A percentile compares a stretch with the other conserved stretches of the same genome.
These are phyloP conservation scores for Aspergillus homomorphus DNA, from an alignment of 495 filamentous ascomycete genomes.

Conservation along the genomic window DNA sequence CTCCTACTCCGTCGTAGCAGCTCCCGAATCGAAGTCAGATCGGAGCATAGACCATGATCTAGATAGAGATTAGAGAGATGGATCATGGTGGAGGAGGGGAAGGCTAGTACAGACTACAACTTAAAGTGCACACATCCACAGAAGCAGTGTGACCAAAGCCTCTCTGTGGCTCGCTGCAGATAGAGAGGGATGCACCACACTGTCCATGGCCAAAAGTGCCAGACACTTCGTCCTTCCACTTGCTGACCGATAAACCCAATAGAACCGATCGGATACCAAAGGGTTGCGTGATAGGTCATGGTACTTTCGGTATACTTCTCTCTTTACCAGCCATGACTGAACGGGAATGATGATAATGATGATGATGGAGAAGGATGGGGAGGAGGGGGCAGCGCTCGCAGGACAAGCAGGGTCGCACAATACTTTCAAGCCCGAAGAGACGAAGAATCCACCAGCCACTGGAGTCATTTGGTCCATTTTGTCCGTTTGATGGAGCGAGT, in stretches of 20 bases:
- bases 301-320: slow-evolving; percentile 11
- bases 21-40: neutral
- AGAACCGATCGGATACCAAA: slow-evolving; percentile 6
- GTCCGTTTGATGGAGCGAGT: slow-evolving; percentile 18
- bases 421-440: neutral
- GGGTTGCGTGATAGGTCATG: slow-evolving; percentile 15
- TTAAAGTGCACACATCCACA: neutral
- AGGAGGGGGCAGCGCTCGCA: too few relatives aligned
- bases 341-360: slow-evolving; percentile 11
- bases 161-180: neutral
- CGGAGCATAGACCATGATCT: neutral
- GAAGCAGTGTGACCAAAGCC: neutral
- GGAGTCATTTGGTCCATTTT: slow-evolving; percentile 1
- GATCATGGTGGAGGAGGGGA: neutral
- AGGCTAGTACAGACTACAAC: neutral
- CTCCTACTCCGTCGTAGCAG: neutral
- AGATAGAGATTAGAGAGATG: neutral
- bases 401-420: neutral
- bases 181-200: too few relatives aligned
- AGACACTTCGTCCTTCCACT: neutral
- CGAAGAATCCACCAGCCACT: slow-evolving; percentile 12
- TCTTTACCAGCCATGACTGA: neutral
- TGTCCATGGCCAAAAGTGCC: neutral
- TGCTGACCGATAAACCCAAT: neutral
- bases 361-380: neutral